Evolutionary conservation across 2,329 filamentous ascomycete genomes (phyloP).

Genomic region (Penicillium occitanis): DNA sequence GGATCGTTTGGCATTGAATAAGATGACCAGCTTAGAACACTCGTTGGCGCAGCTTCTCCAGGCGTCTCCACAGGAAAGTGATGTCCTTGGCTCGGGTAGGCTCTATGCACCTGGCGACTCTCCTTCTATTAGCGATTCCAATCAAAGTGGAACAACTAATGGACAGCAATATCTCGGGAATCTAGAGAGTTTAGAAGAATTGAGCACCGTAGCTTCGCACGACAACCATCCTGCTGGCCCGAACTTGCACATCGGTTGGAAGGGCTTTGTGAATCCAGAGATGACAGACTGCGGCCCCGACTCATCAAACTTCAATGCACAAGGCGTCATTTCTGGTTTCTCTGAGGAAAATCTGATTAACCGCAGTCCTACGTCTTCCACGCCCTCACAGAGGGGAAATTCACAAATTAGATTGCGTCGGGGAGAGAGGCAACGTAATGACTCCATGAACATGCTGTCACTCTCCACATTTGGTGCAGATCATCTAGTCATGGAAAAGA

Average conservation of each 20-base stretch:
- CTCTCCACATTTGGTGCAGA: conserved; percentile 1
- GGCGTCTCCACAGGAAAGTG: conserved; percentile 6
- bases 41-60: not conserved
- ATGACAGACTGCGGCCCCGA: not conserved
- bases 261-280: conserved; percentile 2
- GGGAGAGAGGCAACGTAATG: not conserved
- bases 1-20: not conserved
- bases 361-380: not conserved
- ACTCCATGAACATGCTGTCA: conserved; percentile 1
- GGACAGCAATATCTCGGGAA: not conserved
- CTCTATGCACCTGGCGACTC: not conserved
- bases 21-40: not conserved
- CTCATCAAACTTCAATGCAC: not conserved
- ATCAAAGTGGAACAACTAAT: not conserved
- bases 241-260: not conserved
- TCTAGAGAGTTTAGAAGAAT: not conserved
- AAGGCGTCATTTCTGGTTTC: conserved; percentile 1
- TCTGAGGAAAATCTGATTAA: not conserved
- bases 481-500: not conserved
- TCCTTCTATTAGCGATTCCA: conserved; percentile 2
- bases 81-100: not conserved
- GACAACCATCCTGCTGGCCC: not conserved
- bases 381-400: not conserved
- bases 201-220: not conserved
- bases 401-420: not conserved